These are phyloP conservation scores for Fomitiporia mediterranea DNA, from an alignment of 1,284 basidiomycete genomes.

Conservation along the genomic window DNA sequence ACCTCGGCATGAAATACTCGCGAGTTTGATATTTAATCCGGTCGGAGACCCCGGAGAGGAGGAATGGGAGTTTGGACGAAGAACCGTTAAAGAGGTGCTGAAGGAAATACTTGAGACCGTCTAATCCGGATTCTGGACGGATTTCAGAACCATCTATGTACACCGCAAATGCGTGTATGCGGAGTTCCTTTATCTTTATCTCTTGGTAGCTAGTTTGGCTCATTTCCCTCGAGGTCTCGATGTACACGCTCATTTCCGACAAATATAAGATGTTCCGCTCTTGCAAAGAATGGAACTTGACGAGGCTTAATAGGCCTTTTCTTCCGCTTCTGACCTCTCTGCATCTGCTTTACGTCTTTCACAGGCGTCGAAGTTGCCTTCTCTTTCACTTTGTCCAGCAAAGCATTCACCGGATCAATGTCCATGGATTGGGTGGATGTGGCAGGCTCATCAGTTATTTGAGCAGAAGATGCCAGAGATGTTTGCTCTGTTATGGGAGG, in stretches of 20 bases:
- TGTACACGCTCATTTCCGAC: constrained; percentile 16
- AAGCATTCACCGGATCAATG: not conserved
- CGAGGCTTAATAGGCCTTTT: constrained; percentile 13
- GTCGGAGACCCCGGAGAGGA: constrained; percentile 18
- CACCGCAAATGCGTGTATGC: too few relatives aligned
- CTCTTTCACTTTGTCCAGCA: not conserved
- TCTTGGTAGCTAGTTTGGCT: not conserved
- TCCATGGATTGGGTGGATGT: not conserved
- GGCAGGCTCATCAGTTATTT: not conserved
- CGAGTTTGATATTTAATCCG: constrained; percentile 48
- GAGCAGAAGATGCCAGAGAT: not conserved
- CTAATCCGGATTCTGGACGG: not conserved
- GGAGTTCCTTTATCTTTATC: not conserved
- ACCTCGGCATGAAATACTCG: constrained; percentile 61
- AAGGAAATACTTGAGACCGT: constrained; percentile 21
- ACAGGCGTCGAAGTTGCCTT: not conserved
- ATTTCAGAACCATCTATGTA: too few relatives aligned
- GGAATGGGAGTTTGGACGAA: constrained; percentile 14
- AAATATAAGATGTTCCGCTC: constrained; percentile 14
- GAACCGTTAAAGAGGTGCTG: constrained; percentile 19
- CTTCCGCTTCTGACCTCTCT: not conserved
- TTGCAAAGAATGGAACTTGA: constrained; percentile 13
- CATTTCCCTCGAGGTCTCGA: not conserved
- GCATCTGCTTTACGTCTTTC: not conserved
- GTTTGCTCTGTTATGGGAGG: constrained; percentile 35